phyloP scores from a whole-genome alignment of 352 stramenopile species.

The Globisporangium splendens region DNA sequence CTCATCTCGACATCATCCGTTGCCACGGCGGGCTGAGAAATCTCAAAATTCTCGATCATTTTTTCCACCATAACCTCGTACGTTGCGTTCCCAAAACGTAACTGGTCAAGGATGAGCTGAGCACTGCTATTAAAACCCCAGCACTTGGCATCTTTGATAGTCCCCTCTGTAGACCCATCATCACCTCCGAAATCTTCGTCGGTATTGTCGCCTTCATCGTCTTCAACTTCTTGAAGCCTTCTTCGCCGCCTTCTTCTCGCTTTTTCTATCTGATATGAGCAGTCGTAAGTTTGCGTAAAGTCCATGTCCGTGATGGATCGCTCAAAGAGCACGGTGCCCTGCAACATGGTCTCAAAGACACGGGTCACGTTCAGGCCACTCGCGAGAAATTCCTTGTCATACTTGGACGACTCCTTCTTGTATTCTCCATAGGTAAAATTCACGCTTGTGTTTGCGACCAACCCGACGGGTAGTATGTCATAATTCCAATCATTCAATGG shows the following conservation, averaged over 20 bases:
- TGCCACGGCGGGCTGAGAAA: neutral
- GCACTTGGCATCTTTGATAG: neutral
- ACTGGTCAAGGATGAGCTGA: neutral
- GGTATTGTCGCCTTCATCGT: neutral
- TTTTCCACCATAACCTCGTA: constrained; percentile 12
- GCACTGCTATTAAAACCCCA: constrained; percentile 5
- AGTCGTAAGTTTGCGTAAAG: constrained; percentile 5
- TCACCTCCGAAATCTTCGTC: neutral
- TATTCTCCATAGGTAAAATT: constrained; percentile 19
- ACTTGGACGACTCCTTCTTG: constrained; percentile 11
- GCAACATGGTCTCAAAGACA: constrained; percentile 15
- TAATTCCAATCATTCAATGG: constrained; percentile 21
- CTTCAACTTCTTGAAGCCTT: neutral
- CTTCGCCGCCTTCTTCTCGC: neutral
- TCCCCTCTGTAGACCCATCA: neutral
- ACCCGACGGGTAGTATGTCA: constrained; percentile 7
- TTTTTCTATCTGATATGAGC: neutral
- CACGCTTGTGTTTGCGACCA: neutral
- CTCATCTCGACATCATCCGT: constrained; percentile 8
- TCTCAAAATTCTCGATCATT: constrained; percentile 5
- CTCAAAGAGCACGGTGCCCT: constrained; percentile 16
- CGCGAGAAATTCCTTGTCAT: neutral
- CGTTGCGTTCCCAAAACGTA: constrained; percentile 1
- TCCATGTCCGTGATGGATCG: constrained; percentile 14
- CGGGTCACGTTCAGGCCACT: constrained; percentile 11